Percentiles rank a stretch among this genome's conserved stretches.
phyloP scores from a whole-genome alignment of 2,329 filamentous ascomycete species.

The Diplodia intermedia region DNA sequence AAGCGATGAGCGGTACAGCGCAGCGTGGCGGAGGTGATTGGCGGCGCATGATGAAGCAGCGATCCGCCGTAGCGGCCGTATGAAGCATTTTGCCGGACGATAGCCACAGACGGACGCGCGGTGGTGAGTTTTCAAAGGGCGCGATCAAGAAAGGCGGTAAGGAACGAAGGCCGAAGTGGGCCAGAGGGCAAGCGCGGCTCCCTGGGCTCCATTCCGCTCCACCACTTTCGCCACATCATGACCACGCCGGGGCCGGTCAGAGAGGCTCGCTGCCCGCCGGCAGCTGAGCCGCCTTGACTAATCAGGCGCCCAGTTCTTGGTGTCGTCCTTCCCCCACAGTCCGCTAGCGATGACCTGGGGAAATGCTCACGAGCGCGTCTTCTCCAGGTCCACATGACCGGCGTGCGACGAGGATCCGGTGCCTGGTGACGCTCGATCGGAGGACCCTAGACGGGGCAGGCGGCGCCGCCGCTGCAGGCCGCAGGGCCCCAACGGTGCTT shows the following conservation, averaged over 20 bases:
- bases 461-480: slow-evolving; percentile 18
- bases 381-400: slow-evolving; percentile 32
- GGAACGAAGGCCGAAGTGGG: slow-evolving; percentile 26
- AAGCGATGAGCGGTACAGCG: neutral
- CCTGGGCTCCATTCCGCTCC: slow-evolving; percentile 23
- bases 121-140: neutral
- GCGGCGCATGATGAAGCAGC: slow-evolving; percentile 27
- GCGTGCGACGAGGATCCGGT: slow-evolving; percentile 30
- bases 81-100: neutral
- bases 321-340: slow-evolving; percentile 29
- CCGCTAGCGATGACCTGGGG: slow-evolving; percentile 30
- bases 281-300: slow-evolving; percentile 20
- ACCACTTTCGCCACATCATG: slow-evolving; percentile 27
- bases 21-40: slow-evolving; percentile 2
- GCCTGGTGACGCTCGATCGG: slow-evolving; percentile 30
- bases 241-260: neutral
- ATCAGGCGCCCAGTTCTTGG: slow-evolving; percentile 25
- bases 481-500: slow-evolving; percentile 9
- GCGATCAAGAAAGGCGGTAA: slow-evolving; percentile 15
- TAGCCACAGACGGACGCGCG: slow-evolving; percentile 6
- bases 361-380: slow-evolving; percentile 26
- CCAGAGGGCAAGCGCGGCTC: slow-evolving; percentile 21
- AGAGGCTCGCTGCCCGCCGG: slow-evolving; percentile 18
- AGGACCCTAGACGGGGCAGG: slow-evolving; percentile 26
- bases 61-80: slow-evolving; percentile 1